phyloP scores from a whole-genome alignment of 2,329 filamentous ascomycete genomes.

The Aspergillus sp. region DNA sequence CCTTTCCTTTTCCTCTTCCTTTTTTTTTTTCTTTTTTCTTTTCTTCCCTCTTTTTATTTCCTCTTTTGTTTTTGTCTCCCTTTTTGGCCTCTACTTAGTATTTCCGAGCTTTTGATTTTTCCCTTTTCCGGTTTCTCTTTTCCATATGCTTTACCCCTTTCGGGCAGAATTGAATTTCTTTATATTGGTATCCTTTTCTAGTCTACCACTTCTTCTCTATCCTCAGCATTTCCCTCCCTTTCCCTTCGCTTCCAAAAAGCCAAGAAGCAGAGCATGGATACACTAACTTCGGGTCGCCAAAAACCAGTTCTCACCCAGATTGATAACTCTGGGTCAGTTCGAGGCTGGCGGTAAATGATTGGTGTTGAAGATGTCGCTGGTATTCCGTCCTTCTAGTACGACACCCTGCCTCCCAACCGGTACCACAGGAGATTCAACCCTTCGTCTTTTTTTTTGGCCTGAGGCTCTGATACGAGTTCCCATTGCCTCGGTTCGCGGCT shows the following conservation, averaged over 20 bases:
- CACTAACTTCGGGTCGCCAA: background rate
- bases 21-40: background rate
- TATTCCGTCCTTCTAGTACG: too few species aligned
- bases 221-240: background rate
- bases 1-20: background rate
- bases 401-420: background rate
- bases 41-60: background rate
- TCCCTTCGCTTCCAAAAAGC: background rate
- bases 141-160: too few species aligned
- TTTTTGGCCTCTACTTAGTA: background rate
- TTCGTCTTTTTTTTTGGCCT: background rate
- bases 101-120: too few species aligned
- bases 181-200: too few species aligned
- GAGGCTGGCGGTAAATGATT: background rate
- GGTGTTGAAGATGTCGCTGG: background rate
- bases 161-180: too few species aligned
- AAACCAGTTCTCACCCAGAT: background rate
- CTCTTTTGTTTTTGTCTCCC: background rate
- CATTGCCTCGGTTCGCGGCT: background rate
- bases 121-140: too few species aligned
- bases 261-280: background rate
- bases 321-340: too few species aligned
- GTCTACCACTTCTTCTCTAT: background rate
- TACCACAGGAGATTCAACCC: background rate
- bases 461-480: background rate